A percentile compares a stretch with the other conserved stretches of the same genome.
phyloP scores from a whole-genome alignment of 106 monocot species.

The Cymbidium sinense region DNA sequence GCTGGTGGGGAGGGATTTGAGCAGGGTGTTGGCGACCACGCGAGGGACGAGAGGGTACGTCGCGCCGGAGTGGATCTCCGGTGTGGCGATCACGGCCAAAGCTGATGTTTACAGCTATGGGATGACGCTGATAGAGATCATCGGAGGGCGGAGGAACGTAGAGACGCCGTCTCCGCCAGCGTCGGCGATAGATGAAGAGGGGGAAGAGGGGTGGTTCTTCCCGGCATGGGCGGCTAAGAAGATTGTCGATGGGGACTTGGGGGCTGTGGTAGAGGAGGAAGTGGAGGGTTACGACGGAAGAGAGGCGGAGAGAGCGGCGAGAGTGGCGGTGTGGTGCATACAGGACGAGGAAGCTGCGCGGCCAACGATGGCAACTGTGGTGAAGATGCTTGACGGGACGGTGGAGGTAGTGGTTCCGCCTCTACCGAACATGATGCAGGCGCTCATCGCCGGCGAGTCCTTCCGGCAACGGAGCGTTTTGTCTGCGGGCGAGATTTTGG shows the following conservation, averaged over 20 bases:
- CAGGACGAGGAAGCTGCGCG: constrained; percentile 47
- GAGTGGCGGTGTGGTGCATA: constrained; percentile 59
- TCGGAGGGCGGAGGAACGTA: constrained; percentile 44
- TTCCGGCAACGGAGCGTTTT: constrained; percentile 19
- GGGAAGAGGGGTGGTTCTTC: constrained; percentile 31
- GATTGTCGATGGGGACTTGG: constrained; percentile 33
- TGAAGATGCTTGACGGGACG: constrained; percentile 56
- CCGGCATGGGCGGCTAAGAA: constrained; percentile 45
- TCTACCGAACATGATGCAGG: constrained; percentile 41
- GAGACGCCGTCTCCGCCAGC: constrained; percentile 5
- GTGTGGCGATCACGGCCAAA: constrained; percentile 45
- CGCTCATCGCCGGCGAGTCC: constrained; percentile 47
- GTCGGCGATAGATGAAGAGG: not conserved
- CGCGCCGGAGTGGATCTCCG: constrained; percentile 67
- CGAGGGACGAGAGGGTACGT: constrained; percentile 62
- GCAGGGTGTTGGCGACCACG: constrained; percentile 40
- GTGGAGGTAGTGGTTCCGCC: constrained; percentile 32
- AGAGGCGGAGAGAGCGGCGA: constrained; percentile 33
- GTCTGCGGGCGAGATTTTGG: constrained; percentile 6
- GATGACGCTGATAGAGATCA: constrained; percentile 55
- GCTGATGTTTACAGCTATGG: constrained; percentile 72
- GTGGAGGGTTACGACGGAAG: constrained; percentile 13
- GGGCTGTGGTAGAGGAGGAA: constrained; percentile 27
- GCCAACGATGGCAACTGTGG: constrained; percentile 49
- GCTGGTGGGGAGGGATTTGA: constrained; percentile 47